Conservation (phyloP, 345 rosid species). For the Pugionium cornutum region DNA sequence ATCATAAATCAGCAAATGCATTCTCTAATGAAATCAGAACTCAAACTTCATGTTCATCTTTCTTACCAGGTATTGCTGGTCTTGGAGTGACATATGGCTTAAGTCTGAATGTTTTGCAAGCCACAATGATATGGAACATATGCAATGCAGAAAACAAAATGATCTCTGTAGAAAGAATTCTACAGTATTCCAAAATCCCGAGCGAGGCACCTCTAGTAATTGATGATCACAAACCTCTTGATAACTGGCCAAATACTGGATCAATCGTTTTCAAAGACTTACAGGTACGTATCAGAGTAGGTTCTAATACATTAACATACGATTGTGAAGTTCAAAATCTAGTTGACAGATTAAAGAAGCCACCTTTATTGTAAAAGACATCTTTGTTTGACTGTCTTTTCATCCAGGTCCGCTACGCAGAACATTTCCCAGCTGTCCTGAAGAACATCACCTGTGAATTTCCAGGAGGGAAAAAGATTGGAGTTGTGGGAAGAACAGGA, state of each 20-base stretch:
- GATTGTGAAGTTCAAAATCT: neutral
- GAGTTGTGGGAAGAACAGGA: constrained; percentile 96
- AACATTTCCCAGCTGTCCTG: constrained; percentile 83
- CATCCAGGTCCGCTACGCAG: constrained; percentile 83
- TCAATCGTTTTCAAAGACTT: constrained; percentile 68
- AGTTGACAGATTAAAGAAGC: neutral
- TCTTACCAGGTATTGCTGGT: constrained; percentile 79
- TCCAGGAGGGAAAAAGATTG: constrained; percentile 82
- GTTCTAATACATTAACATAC: constrained; percentile 1
- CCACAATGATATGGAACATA: constrained; percentile 81
- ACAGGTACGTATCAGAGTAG: constrained; percentile 51
- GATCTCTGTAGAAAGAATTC: constrained; percentile 88
- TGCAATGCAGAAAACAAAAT: constrained; percentile 92
- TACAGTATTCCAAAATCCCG: constrained; percentile 72
- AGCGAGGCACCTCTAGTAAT: constrained; percentile 75
- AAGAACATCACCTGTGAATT: constrained; percentile 75
- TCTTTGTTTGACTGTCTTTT: neutral
- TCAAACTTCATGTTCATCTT: constrained; percentile 12
- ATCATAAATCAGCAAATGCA: neutral
- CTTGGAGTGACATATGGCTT: constrained; percentile 89
- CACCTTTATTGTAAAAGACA: too few relatives aligned
- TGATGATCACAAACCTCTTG: constrained; percentile 61
- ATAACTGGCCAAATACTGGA: constrained; percentile 87
- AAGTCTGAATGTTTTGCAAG: constrained; percentile 82
- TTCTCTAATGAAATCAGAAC: neutral